These are phyloP conservation scores for Telfairia occidentalis DNA, from an alignment of 331 rosid species.

Conservation along the genomic window DNA sequence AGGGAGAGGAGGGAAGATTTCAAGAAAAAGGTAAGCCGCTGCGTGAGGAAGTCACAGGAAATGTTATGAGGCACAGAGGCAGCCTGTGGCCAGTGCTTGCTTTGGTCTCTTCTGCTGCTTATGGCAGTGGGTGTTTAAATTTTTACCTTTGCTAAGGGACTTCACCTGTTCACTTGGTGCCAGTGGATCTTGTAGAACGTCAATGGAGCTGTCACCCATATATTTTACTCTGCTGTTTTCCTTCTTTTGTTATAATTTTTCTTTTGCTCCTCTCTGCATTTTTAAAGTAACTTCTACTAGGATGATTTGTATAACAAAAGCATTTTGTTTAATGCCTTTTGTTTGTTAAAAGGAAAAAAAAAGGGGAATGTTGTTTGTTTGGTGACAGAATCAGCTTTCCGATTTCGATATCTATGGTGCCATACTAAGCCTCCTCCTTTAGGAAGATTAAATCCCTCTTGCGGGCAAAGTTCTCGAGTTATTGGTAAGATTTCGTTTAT, in stretches of 20 bases:
- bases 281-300: not conserved
- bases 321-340: conserved; percentile 11
- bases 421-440: not conserved
- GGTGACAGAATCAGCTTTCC: not conserved
- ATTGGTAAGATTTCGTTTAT: not conserved
- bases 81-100: not conserved
- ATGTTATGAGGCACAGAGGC: conserved; percentile 52
- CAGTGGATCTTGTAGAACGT: conserved; percentile 10
- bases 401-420: not conserved
- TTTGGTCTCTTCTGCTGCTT: not conserved
- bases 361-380: not conserved
- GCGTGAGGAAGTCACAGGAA: conserved; percentile 95
- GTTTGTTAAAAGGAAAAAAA: not conserved
- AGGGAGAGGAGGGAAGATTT: conserved; percentile 87
- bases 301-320: conserved; percentile 11
- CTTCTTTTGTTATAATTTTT: not conserved
- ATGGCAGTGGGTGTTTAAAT: conserved; percentile 17
- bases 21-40: conserved; percentile 88
- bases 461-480: not conserved
- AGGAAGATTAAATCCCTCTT: not conserved
- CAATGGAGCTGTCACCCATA: conserved; percentile 9
- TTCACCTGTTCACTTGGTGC: conserved; percentile 7
- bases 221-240: not conserved
- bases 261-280: conserved; percentile 4
- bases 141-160: conserved; percentile 18